Conservation (phyloP, 2,329 filamentous ascomycete species). For the Zasmidium citrigriseum region DNA sequence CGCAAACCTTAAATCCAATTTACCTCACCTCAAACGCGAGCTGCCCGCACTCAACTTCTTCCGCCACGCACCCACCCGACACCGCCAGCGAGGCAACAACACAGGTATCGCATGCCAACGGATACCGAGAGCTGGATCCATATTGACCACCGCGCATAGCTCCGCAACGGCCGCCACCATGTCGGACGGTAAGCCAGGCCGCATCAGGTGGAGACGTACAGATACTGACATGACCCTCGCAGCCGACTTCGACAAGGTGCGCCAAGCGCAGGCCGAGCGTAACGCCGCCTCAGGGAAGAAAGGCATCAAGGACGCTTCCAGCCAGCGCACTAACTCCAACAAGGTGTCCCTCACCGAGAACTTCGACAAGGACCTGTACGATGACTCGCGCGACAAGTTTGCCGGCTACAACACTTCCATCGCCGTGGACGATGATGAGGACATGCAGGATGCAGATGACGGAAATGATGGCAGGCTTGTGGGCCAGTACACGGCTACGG, state of each 20-base stretch:
- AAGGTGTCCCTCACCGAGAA: conserved; percentile 89
- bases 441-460: conserved; percentile 72
- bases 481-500: conserved; percentile 93
- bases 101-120: conserved; percentile 12
- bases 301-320: conserved; percentile 75
- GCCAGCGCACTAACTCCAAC: conserved; percentile 75
- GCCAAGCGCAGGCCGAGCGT: conserved; percentile 88
- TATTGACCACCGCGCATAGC: conserved; percentile 12
- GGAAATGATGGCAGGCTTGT: conserved; percentile 71
- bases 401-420: conserved; percentile 90
- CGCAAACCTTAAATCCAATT: background rate
- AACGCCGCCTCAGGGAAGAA: conserved; percentile 75
- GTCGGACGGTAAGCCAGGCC: conserved; percentile 19
- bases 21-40: background rate
- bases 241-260: conserved; percentile 84
- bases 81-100: background rate
- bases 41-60: conserved; percentile 1
- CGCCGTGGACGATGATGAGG: conserved; percentile 74
- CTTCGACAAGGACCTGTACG: conserved; percentile 86
- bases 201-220: background rate
- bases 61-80: conserved; percentile 2
- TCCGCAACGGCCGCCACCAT: conserved; percentile 17
- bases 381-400: conserved; percentile 72
- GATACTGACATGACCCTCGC: conserved; percentile 1
- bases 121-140: conserved; percentile 1